Evolutionary conservation across 352 stramenopile genomes (phyloP).

Genomic region (Globisporangium cylindrosporum): DNA sequence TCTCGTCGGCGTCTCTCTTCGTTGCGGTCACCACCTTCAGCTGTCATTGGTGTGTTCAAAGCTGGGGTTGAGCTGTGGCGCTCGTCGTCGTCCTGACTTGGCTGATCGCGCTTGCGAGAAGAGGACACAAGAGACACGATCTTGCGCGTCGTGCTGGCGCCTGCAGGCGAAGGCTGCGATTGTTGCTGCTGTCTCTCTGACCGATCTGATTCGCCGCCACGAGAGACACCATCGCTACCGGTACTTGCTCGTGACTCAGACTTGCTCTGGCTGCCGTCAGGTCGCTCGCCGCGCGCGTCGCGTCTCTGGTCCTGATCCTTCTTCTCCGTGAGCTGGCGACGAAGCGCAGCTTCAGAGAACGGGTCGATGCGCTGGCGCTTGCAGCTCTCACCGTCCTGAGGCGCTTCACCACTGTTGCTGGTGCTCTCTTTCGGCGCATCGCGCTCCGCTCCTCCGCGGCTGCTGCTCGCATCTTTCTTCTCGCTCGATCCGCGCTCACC

Average conservation of each 20-base stretch:
- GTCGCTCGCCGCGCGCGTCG: constrained; percentile 1
- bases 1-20: constrained; percentile 15
- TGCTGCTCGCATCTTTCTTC: constrained; percentile 23
- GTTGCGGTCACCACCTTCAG: constrained; percentile 10
- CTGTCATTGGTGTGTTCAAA: neutral
- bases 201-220: constrained; percentile 11
- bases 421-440: constrained; percentile 13
- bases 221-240: neutral
- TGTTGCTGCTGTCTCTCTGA: constrained; percentile 6
- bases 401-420: constrained; percentile 17
- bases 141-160: constrained; percentile 33
- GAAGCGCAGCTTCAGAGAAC: constrained; percentile 55
- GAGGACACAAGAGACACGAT: constrained; percentile 78
- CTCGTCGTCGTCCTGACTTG: constrained; percentile 11
- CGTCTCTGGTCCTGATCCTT: constrained; percentile 40
- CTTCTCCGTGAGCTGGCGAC: constrained; percentile 71
- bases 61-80: neutral
- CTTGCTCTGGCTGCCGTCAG: constrained; percentile 1
- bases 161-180: neutral
- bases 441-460: constrained; percentile 12
- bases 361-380: constrained; percentile 60
- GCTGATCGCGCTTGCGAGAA: constrained; percentile 61
- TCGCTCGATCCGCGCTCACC: constrained; percentile 24
- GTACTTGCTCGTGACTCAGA: neutral
- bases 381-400: constrained; percentile 23